Evolutionary conservation across 805 yeast species (phyloP).

Genomic region (Wickerhamomyces hampshirensis): DNA sequence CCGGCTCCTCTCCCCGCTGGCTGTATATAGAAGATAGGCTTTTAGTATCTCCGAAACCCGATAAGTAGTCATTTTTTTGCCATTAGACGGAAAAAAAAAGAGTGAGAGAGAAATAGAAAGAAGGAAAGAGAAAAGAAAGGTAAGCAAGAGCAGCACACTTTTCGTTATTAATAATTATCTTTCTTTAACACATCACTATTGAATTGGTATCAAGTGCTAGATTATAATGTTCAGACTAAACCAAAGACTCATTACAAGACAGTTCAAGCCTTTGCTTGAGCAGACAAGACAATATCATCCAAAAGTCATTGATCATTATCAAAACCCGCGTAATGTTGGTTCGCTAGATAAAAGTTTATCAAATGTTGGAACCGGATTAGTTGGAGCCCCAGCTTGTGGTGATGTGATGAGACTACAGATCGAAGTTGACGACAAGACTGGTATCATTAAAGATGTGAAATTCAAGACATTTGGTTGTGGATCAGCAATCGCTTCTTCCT

Average conservation of each 20-base stretch:
- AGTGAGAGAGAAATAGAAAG: too few relatives aligned
- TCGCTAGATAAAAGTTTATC: constrained; percentile 71
- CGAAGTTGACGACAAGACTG: constrained; percentile 85
- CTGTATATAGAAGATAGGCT: too few relatives aligned
- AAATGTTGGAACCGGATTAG: constrained; percentile 93
- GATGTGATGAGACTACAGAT: constrained; percentile 98
- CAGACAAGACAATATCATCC: constrained; percentile 64
- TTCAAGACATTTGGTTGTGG: constrained; percentile 99
- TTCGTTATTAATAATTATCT: too few relatives aligned
- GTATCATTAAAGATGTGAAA: constrained; percentile 89
- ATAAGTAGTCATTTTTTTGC: background rate
- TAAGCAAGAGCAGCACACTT: too few relatives aligned
- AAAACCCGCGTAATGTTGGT: constrained; percentile 96
- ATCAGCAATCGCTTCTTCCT: constrained; percentile 92
- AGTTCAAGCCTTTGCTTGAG: constrained; percentile 20
- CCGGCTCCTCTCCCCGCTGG: too few relatives aligned
- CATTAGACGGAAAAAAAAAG: background rate
- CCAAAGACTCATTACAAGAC: constrained; percentile 11
- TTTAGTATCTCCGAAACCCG: background rate
- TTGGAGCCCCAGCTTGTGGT: constrained; percentile 99
- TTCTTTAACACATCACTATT: too few relatives aligned
- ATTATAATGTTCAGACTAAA: constrained; percentile 20
- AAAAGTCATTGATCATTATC: constrained; percentile 92
- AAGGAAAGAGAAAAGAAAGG: too few relatives aligned
- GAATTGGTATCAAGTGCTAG: too few relatives aligned